Percentiles rank a stretch among this genome's conserved stretches.
phyloP scores from a whole-genome alignment of 2,329 filamentous ascomycete genomes.

The Didymosphaeria variabile region DNA sequence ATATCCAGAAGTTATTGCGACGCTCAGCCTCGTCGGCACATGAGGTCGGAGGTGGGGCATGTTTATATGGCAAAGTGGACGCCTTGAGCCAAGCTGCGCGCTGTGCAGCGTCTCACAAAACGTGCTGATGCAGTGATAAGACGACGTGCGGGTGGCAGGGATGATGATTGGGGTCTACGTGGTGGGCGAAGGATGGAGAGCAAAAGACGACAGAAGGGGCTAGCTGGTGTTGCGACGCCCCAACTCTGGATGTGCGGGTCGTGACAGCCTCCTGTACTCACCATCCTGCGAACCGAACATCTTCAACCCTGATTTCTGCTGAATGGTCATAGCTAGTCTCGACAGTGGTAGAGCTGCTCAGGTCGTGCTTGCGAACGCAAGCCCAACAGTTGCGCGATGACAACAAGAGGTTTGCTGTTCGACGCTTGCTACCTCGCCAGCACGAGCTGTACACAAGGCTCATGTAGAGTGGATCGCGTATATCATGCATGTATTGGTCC shows the following conservation, averaged over 20 bases:
- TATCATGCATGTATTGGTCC: no score
- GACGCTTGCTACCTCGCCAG: not conserved
- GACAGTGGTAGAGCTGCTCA: not conserved
- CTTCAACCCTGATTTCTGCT: not conserved
- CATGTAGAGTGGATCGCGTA: not conserved
- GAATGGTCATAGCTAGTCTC: not conserved
- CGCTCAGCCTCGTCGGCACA: not conserved
- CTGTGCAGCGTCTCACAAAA: not conserved
- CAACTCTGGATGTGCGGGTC: not conserved
- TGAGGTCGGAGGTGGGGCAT: constrained; percentile 7
- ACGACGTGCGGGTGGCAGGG: not conserved
- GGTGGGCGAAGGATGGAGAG: constrained; percentile 1
- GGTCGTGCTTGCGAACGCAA: not conserved
- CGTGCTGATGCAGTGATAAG: constrained; percentile 8
- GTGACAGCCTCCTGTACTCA: not conserved
- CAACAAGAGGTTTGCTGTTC: not conserved
- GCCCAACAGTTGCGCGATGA: not conserved
- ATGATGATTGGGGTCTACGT: constrained; percentile 12
- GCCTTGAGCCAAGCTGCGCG: not conserved
- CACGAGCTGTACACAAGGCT: not conserved
- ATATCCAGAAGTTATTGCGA: not conserved
- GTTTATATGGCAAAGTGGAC: not conserved
- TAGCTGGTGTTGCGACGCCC: not conserved
- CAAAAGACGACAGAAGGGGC: not conserved
- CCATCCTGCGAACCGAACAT: not conserved